Evolutionary conservation across 805 yeast species (phyloP), one percentile per base, ranked within the genome.

Genomic region (Ascoidea asiatica): DNA sequence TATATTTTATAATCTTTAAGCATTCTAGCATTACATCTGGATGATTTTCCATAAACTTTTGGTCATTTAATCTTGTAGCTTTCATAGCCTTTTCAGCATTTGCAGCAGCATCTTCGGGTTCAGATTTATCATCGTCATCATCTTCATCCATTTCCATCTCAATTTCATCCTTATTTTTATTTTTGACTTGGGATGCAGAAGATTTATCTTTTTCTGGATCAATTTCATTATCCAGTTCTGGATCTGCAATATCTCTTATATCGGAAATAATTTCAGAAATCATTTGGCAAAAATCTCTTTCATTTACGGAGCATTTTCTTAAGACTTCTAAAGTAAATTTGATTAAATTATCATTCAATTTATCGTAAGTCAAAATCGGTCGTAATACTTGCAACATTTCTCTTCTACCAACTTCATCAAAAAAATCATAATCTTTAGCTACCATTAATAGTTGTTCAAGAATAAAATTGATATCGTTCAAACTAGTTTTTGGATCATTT

Each of bases 361-460:
- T 66, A 43, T 76, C 81, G 38, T 73, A 69, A 1, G 79, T 69
- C 46, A 82, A 63, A n/a, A 79, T 65, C 19, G 75, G 66, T 64
- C 86, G 69, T 4, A 79, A 61, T 1, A 75, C 68, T 23, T 67
- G 70, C 37, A 83, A 62, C 75, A 87, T 77, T 40, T 77, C 77
- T 58, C 95, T 72, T 56, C 96, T 74, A 19, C 97, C 96, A 41
- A 83, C 73, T 59, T 89, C 95, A 64, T 92, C 97, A 53, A 87
- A 81, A 55, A 77, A 87, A 58, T 92, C 97, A 56, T 81, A 82
- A 37, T 75, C 73, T 22, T 72, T 72, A 0, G 89, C 80, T 21
- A 86, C 72, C 7, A 65, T 60, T 37, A 90, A 57, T 19, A 90
- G 59, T 59, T 92, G 95, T 46, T 77, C 77, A 38, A 88, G 70